Conservation (phyloP, 2,329 filamentous ascomycete species). For the Verticillium tricorpus region DNA sequence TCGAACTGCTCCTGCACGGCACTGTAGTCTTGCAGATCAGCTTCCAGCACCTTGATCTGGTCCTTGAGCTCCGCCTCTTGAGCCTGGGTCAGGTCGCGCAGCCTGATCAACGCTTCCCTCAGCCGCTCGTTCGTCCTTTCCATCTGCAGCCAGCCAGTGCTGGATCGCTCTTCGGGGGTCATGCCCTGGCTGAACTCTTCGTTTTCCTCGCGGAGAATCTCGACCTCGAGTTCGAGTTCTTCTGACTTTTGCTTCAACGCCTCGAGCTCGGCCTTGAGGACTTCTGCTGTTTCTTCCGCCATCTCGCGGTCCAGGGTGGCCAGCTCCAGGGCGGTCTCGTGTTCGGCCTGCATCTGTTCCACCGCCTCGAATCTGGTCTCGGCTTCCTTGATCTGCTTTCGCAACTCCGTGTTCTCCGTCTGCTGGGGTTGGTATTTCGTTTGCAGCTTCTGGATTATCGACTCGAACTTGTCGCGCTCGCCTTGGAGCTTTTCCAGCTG, state of each 20-base stretch:
- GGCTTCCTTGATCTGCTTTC: slow-evolving; percentile 72
- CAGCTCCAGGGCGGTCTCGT: slow-evolving; percentile 80
- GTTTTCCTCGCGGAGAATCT: slow-evolving; percentile 84
- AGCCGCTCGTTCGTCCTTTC: slow-evolving; percentile 86
- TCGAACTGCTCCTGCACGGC: slow-evolving; percentile 66
- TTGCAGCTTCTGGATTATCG: slow-evolving; percentile 86
- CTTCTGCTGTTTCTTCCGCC: slow-evolving; percentile 89
- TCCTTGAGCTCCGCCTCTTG: slow-evolving; percentile 74
- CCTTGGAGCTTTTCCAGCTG: slow-evolving; percentile 69
- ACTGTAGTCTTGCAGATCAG: slow-evolving; percentile 65
- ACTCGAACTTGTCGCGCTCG: slow-evolving; percentile 74
- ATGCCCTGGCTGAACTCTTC: slow-evolving; percentile 78
- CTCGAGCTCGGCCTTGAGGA: slow-evolving; percentile 75
- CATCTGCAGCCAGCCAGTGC: slow-evolving; percentile 85
- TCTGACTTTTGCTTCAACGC: slow-evolving; percentile 70
- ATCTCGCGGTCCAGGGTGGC: slow-evolving; percentile 89
- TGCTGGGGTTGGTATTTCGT: slow-evolving; percentile 82
- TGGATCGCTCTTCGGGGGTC: slow-evolving; percentile 81
- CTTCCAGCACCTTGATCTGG: slow-evolving; percentile 69
- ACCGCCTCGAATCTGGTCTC: slow-evolving; percentile 65
- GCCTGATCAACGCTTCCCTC: slow-evolving; percentile 74
- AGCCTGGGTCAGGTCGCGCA: slow-evolving; percentile 84
- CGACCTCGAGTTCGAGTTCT: slow-evolving; percentile 82
- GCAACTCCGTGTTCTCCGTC: slow-evolving; percentile 71
- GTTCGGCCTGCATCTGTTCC: slow-evolving; percentile 72